These are phyloP conservation scores for Sideroxylon spinosum DNA, from an alignment of 179 eudicot genomes.

Conservation along the genomic window DNA sequence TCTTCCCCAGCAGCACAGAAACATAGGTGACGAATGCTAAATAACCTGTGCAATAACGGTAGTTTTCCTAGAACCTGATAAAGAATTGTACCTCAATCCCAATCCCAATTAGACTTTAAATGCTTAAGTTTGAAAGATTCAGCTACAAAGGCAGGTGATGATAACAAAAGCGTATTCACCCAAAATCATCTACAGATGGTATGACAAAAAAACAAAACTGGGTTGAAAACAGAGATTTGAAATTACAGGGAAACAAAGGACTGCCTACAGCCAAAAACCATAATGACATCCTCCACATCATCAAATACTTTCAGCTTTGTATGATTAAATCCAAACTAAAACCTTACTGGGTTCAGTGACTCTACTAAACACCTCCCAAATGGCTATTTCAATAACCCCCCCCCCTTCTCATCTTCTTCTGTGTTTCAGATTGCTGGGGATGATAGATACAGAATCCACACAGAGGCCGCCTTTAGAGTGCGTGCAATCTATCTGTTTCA, in stretches of 20 bases:
- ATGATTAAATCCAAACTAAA: constrained; percentile 14
- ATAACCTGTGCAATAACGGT: neutral
- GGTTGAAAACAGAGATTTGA: neutral
- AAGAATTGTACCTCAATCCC: neutral
- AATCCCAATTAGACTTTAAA: neutral
- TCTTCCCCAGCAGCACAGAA: neutral
- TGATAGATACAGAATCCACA: constrained; percentile 79
- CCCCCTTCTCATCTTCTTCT: constrained; percentile 22
- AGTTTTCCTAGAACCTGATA: neutral
- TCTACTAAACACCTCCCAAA: constrained; percentile 12
- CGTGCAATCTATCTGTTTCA: constrained; percentile 99
- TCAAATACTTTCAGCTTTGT: neutral
- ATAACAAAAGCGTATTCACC: neutral
- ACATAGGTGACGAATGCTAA: too few species aligned
- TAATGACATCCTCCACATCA: constrained; percentile 20
- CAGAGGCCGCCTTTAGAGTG: constrained; percentile 98
- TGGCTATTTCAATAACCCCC: constrained; percentile 32
- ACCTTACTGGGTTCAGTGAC: constrained; percentile 17
- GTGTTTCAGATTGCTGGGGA: constrained; percentile 56
- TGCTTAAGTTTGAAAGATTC: neutral
- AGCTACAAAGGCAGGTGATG: neutral
- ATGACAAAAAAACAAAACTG: constrained; percentile 1
- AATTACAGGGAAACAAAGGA: constrained; percentile 8
- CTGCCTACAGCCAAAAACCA: neutral
- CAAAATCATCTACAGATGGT: neutral